Evolutionary conservation across 2,329 filamentous ascomycete genomes (phyloP).

Genomic region (Aspergillus bombycis): DNA sequence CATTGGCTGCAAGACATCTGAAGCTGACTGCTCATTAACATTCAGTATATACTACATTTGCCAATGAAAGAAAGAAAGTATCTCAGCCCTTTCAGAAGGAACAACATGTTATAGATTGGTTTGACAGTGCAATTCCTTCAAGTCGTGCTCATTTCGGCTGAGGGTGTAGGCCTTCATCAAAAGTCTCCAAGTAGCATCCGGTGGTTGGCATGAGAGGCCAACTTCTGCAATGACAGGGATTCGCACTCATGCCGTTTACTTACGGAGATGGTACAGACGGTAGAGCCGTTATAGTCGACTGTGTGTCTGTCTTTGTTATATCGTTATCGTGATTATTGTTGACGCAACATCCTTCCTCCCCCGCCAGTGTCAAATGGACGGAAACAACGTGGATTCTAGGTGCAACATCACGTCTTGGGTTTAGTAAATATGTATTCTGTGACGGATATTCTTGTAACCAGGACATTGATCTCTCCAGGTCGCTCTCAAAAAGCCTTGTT

Average conservation of each 20-base stretch:
- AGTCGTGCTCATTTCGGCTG: background rate
- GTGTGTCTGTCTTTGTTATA: constrained; percentile 15
- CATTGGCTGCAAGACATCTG: background rate
- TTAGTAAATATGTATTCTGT: constrained; percentile 36
- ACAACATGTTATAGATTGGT: background rate
- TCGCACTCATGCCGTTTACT: background rate
- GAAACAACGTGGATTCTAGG: constrained; percentile 39
- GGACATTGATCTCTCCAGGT: constrained; percentile 31
- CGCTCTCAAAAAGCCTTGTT: constrained; percentile 16
- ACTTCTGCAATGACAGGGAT: background rate
- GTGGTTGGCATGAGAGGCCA: background rate
- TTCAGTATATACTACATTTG: background rate
- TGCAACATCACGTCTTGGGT: constrained; percentile 27
- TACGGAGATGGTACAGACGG: constrained; percentile 24
- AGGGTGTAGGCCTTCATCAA: background rate
- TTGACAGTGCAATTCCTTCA: background rate
- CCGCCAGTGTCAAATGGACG: constrained; percentile 28
- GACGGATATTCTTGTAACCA: constrained; percentile 33
- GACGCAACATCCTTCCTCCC: constrained; percentile 19
- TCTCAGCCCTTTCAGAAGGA: background rate
- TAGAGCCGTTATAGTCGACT: constrained; percentile 33
- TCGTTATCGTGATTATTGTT: constrained; percentile 3
- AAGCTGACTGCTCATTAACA: background rate
- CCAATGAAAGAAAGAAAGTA: background rate
- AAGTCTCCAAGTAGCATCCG: background rate